Base-by-base conservation (phyloP, 192 early-diverging fungal genomes). In the Backusella sp. region DNA sequence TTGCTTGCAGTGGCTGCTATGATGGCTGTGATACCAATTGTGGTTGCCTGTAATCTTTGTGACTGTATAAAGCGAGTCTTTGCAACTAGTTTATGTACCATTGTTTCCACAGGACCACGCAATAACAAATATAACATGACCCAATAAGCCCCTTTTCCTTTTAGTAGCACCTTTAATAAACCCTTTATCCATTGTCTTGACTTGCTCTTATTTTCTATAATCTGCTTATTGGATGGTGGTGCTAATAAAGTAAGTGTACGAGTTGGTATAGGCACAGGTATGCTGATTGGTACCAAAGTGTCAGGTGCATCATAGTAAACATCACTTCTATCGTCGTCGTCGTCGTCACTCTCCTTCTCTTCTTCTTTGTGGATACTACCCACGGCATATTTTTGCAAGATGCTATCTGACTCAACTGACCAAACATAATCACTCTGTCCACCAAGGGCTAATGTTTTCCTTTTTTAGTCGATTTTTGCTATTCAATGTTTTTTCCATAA, bases 101-200 rank as follows among this genome's bases (percentile, higher is more conserved):
- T 49, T 8, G 77, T 37, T 72, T 81, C 80, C 34, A 81, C 67
- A 23, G 76, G 76, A 17, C 80, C 80, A 56, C 80, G 67, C 26
- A 81, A 62, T 0, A 81, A 72, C 12, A 81, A 19, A 59, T 81
- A 81, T 17, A 81, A 32, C 2, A 81, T 28, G 11, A 81, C 34
- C 80, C 80, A 81, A 39, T 81, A 81, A 21, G 77, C 28, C 14
- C 56, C 56, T 62, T 62, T 62, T 28, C 56, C 56, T 28, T 23
- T 28, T 12, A 62, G 21, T 14, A 62, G 14, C n/a, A 62, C 1
- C 12, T 62, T 62, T 62, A 62, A 62, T 28, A 62, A 28, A 12
- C 7, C 28, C 23, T 62, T 23, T 62, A 62, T 62, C 56, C 23
- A 62, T 62, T 62, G 56, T 62, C 5, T 49, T n/a, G 56, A 5